Percentiles rank a stretch among this genome's conserved stretches.
Evolutionary conservation across 371 early-diverging fungal species (phyloP).

Genomic region (Lichtheimia corymbifera): DNA sequence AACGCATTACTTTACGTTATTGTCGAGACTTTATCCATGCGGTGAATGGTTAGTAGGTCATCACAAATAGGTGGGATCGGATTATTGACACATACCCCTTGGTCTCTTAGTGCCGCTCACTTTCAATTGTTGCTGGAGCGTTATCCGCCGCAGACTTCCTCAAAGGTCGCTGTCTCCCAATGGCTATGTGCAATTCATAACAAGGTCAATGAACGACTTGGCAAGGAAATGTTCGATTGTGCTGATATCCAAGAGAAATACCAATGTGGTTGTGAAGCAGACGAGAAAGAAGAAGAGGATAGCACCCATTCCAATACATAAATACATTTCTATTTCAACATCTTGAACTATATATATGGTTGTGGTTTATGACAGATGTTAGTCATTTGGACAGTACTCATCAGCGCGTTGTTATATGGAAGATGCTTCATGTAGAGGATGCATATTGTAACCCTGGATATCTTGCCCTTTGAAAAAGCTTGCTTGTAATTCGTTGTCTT

Average conservation of each 20-base stretch:
- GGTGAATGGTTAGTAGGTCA: constrained; percentile 85
- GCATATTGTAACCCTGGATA: too few relatives aligned
- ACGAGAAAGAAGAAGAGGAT: neutral
- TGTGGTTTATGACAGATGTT: too few relatives aligned
- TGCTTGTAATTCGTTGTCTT: too few relatives aligned
- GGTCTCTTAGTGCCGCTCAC: constrained; percentile 72
- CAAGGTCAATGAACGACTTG: constrained; percentile 89
- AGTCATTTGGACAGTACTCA: too few relatives aligned
- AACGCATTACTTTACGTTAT: constrained; percentile 77
- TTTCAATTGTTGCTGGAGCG: constrained; percentile 78
- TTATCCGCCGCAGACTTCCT: constrained; percentile 86
- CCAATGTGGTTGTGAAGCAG: constrained; percentile 86
- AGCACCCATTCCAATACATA: neutral
- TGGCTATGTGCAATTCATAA: constrained; percentile 98
- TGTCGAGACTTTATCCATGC: constrained; percentile 96
- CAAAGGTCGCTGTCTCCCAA: constrained; percentile 76
- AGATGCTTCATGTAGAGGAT: too few relatives aligned
- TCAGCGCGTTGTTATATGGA: too few relatives aligned
- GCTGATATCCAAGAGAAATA: constrained; percentile 80
- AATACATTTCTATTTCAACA: neutral
- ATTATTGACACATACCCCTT: neutral
- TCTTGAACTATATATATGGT: too few relatives aligned
- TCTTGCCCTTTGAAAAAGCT: too few relatives aligned
- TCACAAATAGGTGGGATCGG: neutral
- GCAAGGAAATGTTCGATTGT: constrained; percentile 93